Conservation (phyloP, 768 basidiomycete genomes). For the Russula ochroleuca region DNA sequence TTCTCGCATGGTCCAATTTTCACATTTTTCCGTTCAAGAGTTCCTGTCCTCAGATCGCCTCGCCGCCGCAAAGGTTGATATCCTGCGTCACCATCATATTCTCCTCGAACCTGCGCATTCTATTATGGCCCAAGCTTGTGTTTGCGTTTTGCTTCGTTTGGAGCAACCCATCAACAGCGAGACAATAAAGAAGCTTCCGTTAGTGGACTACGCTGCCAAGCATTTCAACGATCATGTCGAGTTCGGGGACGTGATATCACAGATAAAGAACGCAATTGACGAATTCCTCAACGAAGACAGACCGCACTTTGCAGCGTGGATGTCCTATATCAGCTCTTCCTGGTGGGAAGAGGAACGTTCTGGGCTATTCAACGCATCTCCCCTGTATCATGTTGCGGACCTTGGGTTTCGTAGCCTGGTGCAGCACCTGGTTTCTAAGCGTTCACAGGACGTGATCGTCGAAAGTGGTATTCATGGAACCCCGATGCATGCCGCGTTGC, state of each 20-base stretch:
- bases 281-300: background rate
- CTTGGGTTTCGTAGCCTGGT: background rate
- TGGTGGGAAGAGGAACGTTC: background rate
- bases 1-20: background rate
- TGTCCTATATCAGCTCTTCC: conserved; percentile 1
- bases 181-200: background rate
- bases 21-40: background rate
- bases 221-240: background rate
- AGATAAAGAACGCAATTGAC: background rate
- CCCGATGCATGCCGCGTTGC: background rate
- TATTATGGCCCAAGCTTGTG: background rate
- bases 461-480: background rate
- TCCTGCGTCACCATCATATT: background rate
- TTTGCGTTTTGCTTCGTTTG: background rate
- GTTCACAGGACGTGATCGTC: background rate
- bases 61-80: background rate
- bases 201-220: background rate
- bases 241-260: background rate
- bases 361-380: background rate
- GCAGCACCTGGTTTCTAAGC: background rate
- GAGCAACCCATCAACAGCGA: background rate
- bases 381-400: background rate
- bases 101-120: background rate
- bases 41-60: background rate
- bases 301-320: background rate